Conservation (phyloP, 2,329 filamentous ascomycete species). For the Stachybotrys chartarum region DNA sequence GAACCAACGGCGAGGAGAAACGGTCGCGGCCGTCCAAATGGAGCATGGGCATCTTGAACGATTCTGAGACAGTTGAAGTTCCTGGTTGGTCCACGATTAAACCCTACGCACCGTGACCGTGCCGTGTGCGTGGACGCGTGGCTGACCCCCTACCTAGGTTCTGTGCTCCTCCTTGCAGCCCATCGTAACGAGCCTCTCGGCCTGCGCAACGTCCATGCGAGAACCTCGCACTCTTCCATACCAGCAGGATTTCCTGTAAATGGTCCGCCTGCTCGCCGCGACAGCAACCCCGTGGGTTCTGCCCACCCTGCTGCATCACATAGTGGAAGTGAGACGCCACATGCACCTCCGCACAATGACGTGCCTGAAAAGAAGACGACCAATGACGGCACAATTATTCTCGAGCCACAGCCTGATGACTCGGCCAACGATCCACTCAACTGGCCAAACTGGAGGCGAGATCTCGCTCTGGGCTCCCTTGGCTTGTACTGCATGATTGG, state of each 20-base stretch:
- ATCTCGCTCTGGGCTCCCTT: constrained; percentile 70
- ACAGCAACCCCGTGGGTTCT: constrained; percentile 8
- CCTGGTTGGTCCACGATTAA: constrained; percentile 51
- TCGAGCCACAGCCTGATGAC: constrained; percentile 89
- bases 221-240: constrained; percentile 52
- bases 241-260: constrained; percentile 36
- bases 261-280: constrained; percentile 19
- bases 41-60: constrained; percentile 77
- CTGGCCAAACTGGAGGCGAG: constrained; percentile 77
- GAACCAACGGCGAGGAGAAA: not conserved
- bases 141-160: constrained; percentile 33
- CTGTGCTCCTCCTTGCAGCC: constrained; percentile 48
- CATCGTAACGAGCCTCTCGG: constrained; percentile 54
- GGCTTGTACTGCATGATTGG: constrained; percentile 92
- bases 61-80: constrained; percentile 75
- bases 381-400: constrained; percentile 71
- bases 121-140: not conserved
- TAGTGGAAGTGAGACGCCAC: not conserved
- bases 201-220: constrained; percentile 47
- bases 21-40: constrained; percentile 29
- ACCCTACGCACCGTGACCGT: not conserved
- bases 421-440: constrained; percentile 87
- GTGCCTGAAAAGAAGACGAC: constrained; percentile 60
- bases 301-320: not conserved
- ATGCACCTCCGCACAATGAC: not conserved